These are phyloP conservation scores for Trichoderma erinaceum DNA, from an alignment of 495 filamentous ascomycete species.

Conservation along the genomic window DNA sequence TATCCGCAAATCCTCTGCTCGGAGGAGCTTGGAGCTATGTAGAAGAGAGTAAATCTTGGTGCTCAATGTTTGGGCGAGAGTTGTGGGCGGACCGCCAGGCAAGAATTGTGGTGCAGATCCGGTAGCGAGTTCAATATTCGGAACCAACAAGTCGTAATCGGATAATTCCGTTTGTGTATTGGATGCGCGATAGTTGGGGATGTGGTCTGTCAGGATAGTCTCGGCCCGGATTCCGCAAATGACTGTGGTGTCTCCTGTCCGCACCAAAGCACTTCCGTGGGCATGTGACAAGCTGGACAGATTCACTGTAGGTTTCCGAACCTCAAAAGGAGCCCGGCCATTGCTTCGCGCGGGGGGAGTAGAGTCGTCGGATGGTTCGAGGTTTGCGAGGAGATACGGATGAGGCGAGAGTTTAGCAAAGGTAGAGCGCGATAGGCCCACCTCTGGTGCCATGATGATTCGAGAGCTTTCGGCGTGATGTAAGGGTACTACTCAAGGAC, in stretches of 20 bases:
- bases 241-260: slow-evolving; percentile 81
- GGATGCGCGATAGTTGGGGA: slow-evolving; percentile 53
- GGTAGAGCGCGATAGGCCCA: slow-evolving; percentile 70
- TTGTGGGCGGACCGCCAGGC: slow-evolving; percentile 72
- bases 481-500: neutral
- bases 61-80: slow-evolving; percentile 74
- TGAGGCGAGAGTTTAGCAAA: slow-evolving; percentile 87
- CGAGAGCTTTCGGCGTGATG: neutral
- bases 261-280: slow-evolving; percentile 80
- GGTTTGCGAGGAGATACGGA: slow-evolving; percentile 82
- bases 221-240: slow-evolving; percentile 89
- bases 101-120: slow-evolving; percentile 81
- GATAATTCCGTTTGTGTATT: slow-evolving; percentile 33
- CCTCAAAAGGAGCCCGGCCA: slow-evolving; percentile 62
- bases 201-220: slow-evolving; percentile 63
- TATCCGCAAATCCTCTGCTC: slow-evolving; percentile 58
- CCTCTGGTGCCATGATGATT: slow-evolving; percentile 24
- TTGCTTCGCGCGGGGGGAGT: slow-evolving; percentile 63
- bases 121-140: slow-evolving; percentile 85
- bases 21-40: slow-evolving; percentile 58
- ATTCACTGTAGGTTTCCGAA: slow-evolving; percentile 65
- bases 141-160: slow-evolving; percentile 72
- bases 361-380: slow-evolving; percentile 53
- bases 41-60: slow-evolving; percentile 71
- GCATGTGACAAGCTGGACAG: slow-evolving; percentile 77